Evolutionary conservation across 2,329 filamentous ascomycete genomes (phyloP), one percentile per base, ranked within the genome.

Genomic region (Sclerotinia glacialis): DNA sequence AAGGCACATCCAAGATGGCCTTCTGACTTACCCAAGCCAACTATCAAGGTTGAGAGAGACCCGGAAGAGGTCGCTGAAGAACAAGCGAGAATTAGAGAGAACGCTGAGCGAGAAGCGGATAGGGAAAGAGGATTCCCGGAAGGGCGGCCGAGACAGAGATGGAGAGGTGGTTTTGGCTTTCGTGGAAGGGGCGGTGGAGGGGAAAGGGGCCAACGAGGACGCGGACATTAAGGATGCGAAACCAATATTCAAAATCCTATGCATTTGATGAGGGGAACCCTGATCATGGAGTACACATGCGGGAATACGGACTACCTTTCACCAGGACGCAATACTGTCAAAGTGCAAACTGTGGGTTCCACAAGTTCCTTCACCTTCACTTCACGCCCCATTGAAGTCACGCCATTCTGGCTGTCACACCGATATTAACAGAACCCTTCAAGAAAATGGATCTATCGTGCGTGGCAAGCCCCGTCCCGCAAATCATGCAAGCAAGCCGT

Each of bases 1-100:
- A 86, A 89, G 70, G 89, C 92, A 7, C 95, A 99, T 78, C 88
- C 94, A 3, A 85, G 88, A 68, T 98, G 92, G 88, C 78, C 80
- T 23, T 83, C 78, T n/a, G 86, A 88, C 31, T 86, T 93, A 49
- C 89, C 92, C 76, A 90, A 89, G 80, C 92, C 89, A 9, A 86
- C 85, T 40, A 87, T 90, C 70, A 91, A 89, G 81, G 81, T 87
- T 55, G 86, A 87, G 76, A 79, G 79, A 63, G 86, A 88, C 69
- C 80, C 77, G 44, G 77, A 78, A 47, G 78, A 83, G 70, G 80
- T 84, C 21, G 84, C 86, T 63, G 85, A 87, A 73, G 84, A 89
- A 76, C 86, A 87, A 71, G 81, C 84, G 74, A 78, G 79, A 66
- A 79, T 83, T 72, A 80, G 82, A 69, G 83, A 84, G 73, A 79